A percentile compares a stretch with the other conserved stretches of the same genome.
These are phyloP conservation scores for Talaromyces sp. DNA, from an alignment of 2,329 filamentous ascomycete genomes.

Conservation along the genomic window DNA sequence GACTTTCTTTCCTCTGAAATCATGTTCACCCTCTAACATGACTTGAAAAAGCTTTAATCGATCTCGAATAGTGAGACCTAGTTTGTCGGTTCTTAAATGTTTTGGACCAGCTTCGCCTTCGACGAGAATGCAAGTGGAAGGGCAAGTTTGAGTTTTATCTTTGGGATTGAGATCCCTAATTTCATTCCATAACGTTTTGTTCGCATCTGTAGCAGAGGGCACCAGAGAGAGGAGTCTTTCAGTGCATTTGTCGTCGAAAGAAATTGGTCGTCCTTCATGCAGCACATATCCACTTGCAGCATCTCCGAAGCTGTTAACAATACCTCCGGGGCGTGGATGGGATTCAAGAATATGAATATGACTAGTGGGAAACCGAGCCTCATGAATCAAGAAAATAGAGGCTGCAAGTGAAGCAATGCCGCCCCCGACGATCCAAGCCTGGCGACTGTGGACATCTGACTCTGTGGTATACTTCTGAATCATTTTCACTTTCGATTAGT, in stretches of 20 bases:
- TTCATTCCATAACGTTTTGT: not conserved
- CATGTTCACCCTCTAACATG: slow-evolving; percentile 26
- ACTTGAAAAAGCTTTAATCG: slow-evolving; percentile 25
- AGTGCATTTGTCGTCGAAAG: slow-evolving; percentile 37
- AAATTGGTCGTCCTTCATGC: slow-evolving; percentile 35
- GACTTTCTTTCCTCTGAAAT: slow-evolving; percentile 31
- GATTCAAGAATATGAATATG: slow-evolving; percentile 41
- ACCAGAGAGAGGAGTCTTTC: slow-evolving; percentile 37
- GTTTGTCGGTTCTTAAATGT: not conserved
- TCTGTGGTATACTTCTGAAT: not conserved
- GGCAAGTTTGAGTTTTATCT: not conserved
- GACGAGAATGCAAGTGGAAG: slow-evolving; percentile 3
- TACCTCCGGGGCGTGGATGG: slow-evolving; percentile 33
- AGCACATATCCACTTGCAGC: slow-evolving; percentile 37
- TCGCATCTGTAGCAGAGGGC: slow-evolving; percentile 18
- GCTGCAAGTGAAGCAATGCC: slow-evolving; percentile 40
- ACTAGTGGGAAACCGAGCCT: slow-evolving; percentile 32
- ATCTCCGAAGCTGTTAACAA: slow-evolving; percentile 31
- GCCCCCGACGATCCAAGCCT: slow-evolving; percentile 39
- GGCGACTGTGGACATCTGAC: not conserved
- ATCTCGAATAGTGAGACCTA: slow-evolving; percentile 23
- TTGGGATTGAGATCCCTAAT: not conserved
- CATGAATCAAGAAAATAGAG: slow-evolving; percentile 37
- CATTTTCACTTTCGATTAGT: not conserved
- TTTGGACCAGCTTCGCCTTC: slow-evolving; percentile 5